Percentiles rank a stretch among this genome's conserved stretches.
Conservation (phyloP, 805 yeast species). For the Kuraishia borneana region DNA sequence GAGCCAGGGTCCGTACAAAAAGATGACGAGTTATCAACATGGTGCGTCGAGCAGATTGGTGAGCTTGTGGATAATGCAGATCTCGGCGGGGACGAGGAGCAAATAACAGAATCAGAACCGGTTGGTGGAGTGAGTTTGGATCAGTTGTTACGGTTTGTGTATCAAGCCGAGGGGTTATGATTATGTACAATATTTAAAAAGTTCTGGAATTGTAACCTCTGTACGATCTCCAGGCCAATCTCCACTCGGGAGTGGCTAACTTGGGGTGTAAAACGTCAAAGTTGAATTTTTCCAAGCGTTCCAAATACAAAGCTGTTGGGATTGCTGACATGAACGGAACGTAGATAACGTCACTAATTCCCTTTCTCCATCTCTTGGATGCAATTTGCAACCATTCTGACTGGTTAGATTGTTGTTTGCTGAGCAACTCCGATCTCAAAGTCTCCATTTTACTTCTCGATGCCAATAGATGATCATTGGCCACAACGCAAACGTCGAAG, state of each 20-base stretch:
- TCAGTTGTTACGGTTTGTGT: constrained; percentile 30
- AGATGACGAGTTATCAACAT: constrained; percentile 59
- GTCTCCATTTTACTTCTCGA: constrained; percentile 45
- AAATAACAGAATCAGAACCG: constrained; percentile 3
- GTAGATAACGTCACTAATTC: constrained; percentile 51
- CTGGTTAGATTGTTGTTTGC: constrained; percentile 7
- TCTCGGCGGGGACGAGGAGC: constrained; percentile 3
- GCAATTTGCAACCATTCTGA: constrained; percentile 2
- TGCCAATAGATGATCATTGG: constrained; percentile 70
- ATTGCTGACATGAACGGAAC: constrained; percentile 59
- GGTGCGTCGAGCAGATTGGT: constrained; percentile 51
- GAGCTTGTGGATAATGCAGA: constrained; percentile 21
- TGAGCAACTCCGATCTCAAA: constrained; percentile 19
- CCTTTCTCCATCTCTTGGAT: constrained; percentile 27
- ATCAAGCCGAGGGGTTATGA: constrained; percentile 25
- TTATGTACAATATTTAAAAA: constrained; percentile 12
- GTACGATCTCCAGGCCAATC: constrained; percentile 51
- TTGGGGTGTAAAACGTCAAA: constrained; percentile 45
- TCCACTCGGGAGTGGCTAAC: constrained; percentile 46
- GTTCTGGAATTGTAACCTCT: constrained; percentile 28
- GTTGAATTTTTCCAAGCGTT: constrained; percentile 46
- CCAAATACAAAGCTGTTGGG: constrained; percentile 54
- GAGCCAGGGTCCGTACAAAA: constrained; percentile 16
- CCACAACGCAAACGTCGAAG: constrained; percentile 59
- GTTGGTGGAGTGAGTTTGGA: constrained; percentile 20